Conservation (phyloP, 805 yeast species). For the Starmerella powellii region DNA sequence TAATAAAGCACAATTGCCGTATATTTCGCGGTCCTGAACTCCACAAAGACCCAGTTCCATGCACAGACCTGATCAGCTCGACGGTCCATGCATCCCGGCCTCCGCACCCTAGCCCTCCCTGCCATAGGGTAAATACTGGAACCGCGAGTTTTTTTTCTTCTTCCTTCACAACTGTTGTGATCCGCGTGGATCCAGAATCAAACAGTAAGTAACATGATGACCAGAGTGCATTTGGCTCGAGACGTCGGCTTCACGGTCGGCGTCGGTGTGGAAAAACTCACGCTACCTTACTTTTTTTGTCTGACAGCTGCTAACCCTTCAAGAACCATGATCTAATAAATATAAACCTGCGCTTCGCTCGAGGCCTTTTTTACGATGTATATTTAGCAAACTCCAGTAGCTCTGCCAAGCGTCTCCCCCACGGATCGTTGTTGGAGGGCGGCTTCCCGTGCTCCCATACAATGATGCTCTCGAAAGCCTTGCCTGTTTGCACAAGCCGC, state of each 20-base stretch:
- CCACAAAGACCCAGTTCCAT: no score
- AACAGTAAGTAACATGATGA: conserved; percentile 53
- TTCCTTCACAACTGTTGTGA: background rate
- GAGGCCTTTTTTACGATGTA: background rate
- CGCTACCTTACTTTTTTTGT: conserved; percentile 80
- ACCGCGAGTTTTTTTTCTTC: background rate
- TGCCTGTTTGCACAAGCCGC: background rate
- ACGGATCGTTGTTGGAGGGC: conserved; percentile 13
- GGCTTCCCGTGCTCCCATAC: conserved; percentile 21
- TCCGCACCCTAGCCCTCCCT: no score
- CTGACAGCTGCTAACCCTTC: conserved; percentile 35
- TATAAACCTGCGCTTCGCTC: no score
- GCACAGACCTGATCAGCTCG: no score
- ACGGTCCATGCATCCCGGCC: no score
- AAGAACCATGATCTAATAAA: background rate
- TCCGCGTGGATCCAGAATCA: background rate
- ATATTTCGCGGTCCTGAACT: background rate
- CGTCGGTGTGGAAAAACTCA: conserved; percentile 97
- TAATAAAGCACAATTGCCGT: conserved; percentile 56
- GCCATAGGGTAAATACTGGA: no score
- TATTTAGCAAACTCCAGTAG: conserved; percentile 10
- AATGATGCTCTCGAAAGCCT: conserved; percentile 7
- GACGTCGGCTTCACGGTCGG: conserved; percentile 36
- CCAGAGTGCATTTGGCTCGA: conserved; percentile 99
- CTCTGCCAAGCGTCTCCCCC: conserved; percentile 18